Evolutionary conservation across 2,329 filamentous ascomycete genomes (phyloP), one percentile per base, ranked within the genome.

Genomic region (Pleoardoris graminearum): DNA sequence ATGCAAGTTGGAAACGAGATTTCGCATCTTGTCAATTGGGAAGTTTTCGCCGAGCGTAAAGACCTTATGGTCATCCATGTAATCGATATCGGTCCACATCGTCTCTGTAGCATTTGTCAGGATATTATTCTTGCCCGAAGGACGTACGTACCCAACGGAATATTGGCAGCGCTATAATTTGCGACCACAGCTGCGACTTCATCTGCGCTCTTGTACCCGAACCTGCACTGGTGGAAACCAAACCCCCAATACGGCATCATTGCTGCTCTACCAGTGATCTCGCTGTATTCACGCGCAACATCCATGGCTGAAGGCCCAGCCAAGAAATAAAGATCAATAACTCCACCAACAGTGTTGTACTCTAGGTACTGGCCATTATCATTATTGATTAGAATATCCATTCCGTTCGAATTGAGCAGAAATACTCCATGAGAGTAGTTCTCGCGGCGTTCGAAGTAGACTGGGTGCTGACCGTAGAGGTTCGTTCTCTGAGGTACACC

Each of bases 261-360:
- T 0, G 72, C 75, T 10, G 76, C 71, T 53, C 75, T 73, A 3
- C 75, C 74, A 14, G 77, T 73, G 14, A 80, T 72, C 23, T 77
- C 75, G 17, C 77, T 75, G 52, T 80, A 81, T 58, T 80, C 76
- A 50, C 74, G 68, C 22, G 78, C 71, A 19, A 78, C 79, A 35
- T 78, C 73, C 14, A 74, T 73, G 0, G 79, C 79, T 8, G 69
- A 61, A 1, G 78, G 77, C 1, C 79, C 79, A 21, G 77, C 72
- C 35, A 81, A 55, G 63, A 81, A 80, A 65, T 80, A 81, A 6
- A 81, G 70, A 69, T 92, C 90, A 6, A 93, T 68, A 16, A 91
- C 81, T n/a, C 90, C 90, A 10, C 89, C 89, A 0, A 92, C 76
- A 0, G 84, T 83, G 67, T 91, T 90, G 74, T 91, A 93, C 69